Percentiles rank a stretch among this genome's conserved stretches.
phyloP scores from a whole-genome alignment of 805 yeast species.

The Candida hungchunana region DNA sequence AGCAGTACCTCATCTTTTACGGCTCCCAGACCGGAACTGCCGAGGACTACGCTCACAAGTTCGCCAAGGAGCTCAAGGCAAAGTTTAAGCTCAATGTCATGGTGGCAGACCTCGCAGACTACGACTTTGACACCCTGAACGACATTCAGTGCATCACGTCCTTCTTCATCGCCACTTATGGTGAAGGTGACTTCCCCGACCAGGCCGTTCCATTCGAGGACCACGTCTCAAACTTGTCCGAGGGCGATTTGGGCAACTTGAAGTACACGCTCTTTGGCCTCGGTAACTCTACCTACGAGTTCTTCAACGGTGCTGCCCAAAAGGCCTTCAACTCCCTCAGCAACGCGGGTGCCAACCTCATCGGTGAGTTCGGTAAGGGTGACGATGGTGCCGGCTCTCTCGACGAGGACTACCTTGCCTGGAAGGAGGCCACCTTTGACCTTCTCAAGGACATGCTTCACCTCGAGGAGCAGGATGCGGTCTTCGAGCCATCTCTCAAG shows the following conservation, averaged over 20 bases:
- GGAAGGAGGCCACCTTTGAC: conserved; percentile 82
- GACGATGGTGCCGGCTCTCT: conserved; percentile 94
- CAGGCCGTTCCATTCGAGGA: conserved; percentile 80
- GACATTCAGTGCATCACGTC: conserved; percentile 61
- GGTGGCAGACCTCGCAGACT: conserved; percentile 85
- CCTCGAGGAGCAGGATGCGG: conserved; percentile 75
- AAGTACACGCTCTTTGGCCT: conserved; percentile 80
- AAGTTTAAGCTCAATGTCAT: conserved; percentile 77
- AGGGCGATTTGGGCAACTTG: conserved; percentile 51
- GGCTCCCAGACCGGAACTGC: conserved; percentile 99
- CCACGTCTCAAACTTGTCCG: conserved; percentile 51
- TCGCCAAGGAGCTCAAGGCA: conserved; percentile 82
- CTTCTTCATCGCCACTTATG: conserved; percentile 88
- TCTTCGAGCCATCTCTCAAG: conserved; percentile 64
- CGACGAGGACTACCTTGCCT: conserved; percentile 90
- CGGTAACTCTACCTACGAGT: conserved; percentile 93
- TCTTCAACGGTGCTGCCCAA: conserved; percentile 79
- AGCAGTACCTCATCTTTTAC: conserved; percentile 75
- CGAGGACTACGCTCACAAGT: conserved; percentile 90
- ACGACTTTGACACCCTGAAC: conserved; percentile 74
- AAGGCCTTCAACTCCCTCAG: conserved; percentile 47
- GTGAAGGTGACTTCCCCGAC: conserved; percentile 98
- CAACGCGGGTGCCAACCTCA: conserved; percentile 63
- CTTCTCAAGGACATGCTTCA: conserved; percentile 57
- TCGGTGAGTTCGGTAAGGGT: conserved; percentile 84